Evolutionary conservation across 495 filamentous ascomycete species (phyloP), one percentile per base, ranked within the genome.

Genomic region (Podospora australis): DNA sequence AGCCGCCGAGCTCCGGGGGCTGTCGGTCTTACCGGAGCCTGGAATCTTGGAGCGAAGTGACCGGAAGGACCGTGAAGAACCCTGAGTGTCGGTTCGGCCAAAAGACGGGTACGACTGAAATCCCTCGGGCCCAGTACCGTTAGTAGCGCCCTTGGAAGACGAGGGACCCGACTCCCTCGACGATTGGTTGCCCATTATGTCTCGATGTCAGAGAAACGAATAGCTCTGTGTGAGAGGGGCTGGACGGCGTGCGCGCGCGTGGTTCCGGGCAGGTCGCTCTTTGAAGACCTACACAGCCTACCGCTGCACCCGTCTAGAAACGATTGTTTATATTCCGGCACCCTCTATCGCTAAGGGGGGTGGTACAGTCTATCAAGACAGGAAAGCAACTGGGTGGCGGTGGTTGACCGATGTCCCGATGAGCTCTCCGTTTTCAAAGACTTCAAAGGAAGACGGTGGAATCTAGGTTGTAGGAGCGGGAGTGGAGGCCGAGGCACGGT

Each of bases 41-140:
- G 67, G 82, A 60, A 75, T 84, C 76, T 73, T 76, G 45, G 66
- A 79, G 63, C 62, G 79, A 75, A 66, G 82, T 64, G 59, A 91
- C 82, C 76, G 92, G 58, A 97, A 78, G 1, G 92, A 97, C 40
- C 91, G 84, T 17, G 86, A 75, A 8, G 92, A 97, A 55, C 96
- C 94, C 67, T 90, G 90, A 30, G 92, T 98, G 65, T 98, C 92
- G 19, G 91, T 87, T 62, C 87, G 88, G 64, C 84, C 86, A 66
- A 98, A 90, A 19, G 92, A 95, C 28, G 91, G 88, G 68, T 88
- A 92, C 21, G 86, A 84, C 64, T 86, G 83, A 46, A 91, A 68
- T 49, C 43, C 61, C 39, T 64, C 64, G 50, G 54, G 64, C 51
- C 52, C 67, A 49, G 52, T 53, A 55, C 51, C 66, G 62, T 48